A percentile compares a stretch with the other conserved stretches of the same genome.
These are phyloP conservation scores for Zygoascus biomembranicola DNA, from an alignment of 805 yeast species.

Conservation along the genomic window DNA sequence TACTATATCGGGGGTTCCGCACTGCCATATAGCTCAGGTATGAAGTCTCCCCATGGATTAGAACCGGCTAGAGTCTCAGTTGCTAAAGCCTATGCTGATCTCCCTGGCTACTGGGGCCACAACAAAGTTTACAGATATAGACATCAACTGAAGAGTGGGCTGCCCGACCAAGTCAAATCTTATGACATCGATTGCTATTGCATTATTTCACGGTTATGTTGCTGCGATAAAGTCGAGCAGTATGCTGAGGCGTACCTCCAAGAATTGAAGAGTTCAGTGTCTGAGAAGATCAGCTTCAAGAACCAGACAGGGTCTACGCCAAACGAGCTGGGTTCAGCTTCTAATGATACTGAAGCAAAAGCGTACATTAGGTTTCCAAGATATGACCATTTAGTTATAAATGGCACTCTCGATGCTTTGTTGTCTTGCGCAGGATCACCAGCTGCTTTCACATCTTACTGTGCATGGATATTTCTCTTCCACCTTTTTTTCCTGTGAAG, in stretches of 20 bases:
- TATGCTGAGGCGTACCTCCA: slow-evolving; percentile 3
- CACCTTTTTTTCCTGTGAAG: too few species aligned
- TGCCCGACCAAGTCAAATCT: neutral
- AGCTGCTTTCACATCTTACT: neutral
- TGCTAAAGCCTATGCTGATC: neutral
- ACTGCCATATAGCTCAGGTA: slow-evolving; percentile 4
- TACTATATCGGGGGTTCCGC: slow-evolving; percentile 8
- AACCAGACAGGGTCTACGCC: neutral
- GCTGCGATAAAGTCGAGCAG: slow-evolving; percentile 7
- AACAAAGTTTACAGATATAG: slow-evolving; percentile 3
- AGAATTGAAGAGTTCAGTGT: slow-evolving; percentile 1
- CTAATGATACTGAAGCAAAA: neutral
- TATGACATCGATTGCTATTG: slow-evolving; percentile 6
- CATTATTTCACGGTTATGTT: slow-evolving; percentile 1
- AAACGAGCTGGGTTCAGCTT: neutral
- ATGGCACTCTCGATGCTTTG: neutral
- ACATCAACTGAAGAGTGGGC: neutral
- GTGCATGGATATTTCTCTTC: too few species aligned
- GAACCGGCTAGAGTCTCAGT: neutral
- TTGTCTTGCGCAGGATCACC: neutral
- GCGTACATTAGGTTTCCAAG: neutral
- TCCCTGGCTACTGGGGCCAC: slow-evolving; percentile 11
- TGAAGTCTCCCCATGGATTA: slow-evolving; percentile 4
- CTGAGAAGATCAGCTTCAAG: neutral
- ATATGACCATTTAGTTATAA: neutral